These are phyloP conservation scores for Picochlorum sp. DNA, from an alignment of 139 green algal species.

Conservation along the genomic window DNA sequence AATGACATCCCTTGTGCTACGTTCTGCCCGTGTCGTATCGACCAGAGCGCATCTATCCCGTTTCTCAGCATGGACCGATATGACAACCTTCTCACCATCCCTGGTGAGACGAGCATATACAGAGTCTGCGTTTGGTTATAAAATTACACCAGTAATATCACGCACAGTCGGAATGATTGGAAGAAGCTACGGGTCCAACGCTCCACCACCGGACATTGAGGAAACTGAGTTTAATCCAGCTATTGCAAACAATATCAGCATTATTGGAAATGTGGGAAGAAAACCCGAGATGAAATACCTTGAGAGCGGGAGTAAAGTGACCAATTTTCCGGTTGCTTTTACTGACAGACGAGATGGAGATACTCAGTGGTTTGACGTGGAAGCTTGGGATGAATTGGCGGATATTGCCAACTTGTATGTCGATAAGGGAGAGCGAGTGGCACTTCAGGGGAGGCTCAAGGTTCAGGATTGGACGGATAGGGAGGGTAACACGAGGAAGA, in stretches of 20 bases:
- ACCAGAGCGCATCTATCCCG: too few species aligned
- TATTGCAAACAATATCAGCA: conserved; percentile 3
- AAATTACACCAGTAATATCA: too few species aligned
- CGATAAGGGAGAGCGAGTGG: conserved; percentile 22
- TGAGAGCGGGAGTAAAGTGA: conserved; percentile 22
- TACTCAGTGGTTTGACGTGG: conserved; percentile 27
- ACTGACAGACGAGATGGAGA: conserved; percentile 12
- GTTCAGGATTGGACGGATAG: conserved; percentile 20
- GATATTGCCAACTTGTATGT: conserved; percentile 12
- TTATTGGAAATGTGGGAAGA: conserved; percentile 21
- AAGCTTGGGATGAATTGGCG: conserved; percentile 24
- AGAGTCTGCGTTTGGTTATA: too few species aligned
- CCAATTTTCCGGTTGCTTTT: conserved; percentile 10
- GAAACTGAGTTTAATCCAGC: conserved; percentile 9
- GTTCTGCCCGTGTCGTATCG: neutral
- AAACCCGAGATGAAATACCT: conserved; percentile 19
- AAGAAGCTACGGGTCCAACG: neutral
- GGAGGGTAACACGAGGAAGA: neutral
- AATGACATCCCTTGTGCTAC: neutral
- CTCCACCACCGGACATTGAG: neutral
- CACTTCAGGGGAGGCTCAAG: conserved; percentile 19
- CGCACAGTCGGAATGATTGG: neutral
- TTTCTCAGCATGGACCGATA: too few species aligned
- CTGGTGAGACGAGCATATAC: too few species aligned
- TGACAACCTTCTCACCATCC: too few species aligned